phyloP scores from a whole-genome alignment of 2,329 filamentous ascomycete genomes.

The Stachybotrys chlorohalonatus region DNA sequence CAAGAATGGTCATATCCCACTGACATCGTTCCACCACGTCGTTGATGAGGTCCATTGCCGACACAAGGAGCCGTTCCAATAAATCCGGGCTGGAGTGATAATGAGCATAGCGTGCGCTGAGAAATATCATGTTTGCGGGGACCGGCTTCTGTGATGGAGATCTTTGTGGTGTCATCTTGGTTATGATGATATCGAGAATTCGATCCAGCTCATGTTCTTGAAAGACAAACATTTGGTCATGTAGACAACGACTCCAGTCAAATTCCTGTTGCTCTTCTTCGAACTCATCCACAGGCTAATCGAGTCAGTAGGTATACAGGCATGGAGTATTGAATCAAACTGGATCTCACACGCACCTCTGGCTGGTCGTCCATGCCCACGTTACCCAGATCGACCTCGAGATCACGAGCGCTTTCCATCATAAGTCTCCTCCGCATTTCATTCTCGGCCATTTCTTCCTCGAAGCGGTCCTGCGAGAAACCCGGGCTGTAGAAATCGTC shows the following conservation, averaged over 20 bases:
- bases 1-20: constrained; percentile 99
- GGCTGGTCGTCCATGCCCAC: constrained; percentile 92
- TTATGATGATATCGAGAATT: constrained; percentile 93
- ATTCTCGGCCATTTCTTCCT: constrained; percentile 94
- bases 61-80: constrained; percentile 68
- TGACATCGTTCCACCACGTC: constrained; percentile 91
- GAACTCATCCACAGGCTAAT: constrained; percentile 64
- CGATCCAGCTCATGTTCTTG: constrained; percentile 87
- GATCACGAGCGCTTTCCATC: constrained; percentile 97
- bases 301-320: neutral
- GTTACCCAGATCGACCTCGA: constrained; percentile 93
- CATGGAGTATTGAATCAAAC: neutral
- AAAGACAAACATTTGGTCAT: constrained; percentile 99
- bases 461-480: constrained; percentile 86
- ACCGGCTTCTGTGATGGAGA: constrained; percentile 97
- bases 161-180: constrained; percentile 93
- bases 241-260: constrained; percentile 86
- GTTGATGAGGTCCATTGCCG: constrained; percentile 94
- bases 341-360: constrained; percentile 49
- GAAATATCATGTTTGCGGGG: constrained; percentile 91
- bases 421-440: constrained; percentile 94
- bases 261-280: constrained; percentile 91
- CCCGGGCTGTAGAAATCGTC: constrained; percentile 94
- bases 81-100: constrained; percentile 89
- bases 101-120: constrained; percentile 91